Conservation (phyloP, 1,139 yeast genomes). For the Magnusiomyces clavatus region DNA sequence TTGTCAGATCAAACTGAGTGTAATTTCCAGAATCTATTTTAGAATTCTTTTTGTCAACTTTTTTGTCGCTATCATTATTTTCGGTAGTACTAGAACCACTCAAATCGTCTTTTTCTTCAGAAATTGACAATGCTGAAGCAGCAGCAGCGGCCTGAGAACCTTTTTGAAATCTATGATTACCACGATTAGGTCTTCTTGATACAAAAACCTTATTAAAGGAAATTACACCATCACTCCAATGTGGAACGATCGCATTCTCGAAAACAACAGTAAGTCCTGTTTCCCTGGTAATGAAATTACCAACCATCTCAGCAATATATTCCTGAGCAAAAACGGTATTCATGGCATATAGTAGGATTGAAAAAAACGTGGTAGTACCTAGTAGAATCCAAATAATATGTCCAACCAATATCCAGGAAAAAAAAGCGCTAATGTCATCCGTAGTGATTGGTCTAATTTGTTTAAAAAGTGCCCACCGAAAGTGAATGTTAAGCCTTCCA, state of each 20-base stretch:
- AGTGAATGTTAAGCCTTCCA: slow-evolving; percentile 46
- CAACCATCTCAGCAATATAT: slow-evolving; percentile 70
- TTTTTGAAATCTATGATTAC: slow-evolving; percentile 40
- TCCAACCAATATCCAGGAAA: slow-evolving; percentile 87
- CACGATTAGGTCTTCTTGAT: slow-evolving; percentile 61
- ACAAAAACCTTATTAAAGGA: slow-evolving; percentile 80
- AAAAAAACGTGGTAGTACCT: slow-evolving; percentile 86
- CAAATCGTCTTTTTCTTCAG: not conserved
- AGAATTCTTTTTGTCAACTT: slow-evolving; percentile 36
- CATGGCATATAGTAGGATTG: slow-evolving; percentile 65
- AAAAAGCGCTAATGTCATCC: slow-evolving; percentile 82
- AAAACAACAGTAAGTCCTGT: slow-evolving; percentile 83
- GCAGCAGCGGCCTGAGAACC: slow-evolving; percentile 70
- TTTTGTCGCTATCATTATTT: slow-evolving; percentile 22
- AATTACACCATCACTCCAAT: slow-evolving; percentile 85
- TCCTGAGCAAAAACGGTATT: slow-evolving; percentile 91
- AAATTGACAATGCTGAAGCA: slow-evolving; percentile 28
- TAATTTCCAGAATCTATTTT: slow-evolving; percentile 64
- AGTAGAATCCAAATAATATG: slow-evolving; percentile 68
- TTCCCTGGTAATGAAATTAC: slow-evolving; percentile 75
- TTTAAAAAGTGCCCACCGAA: slow-evolving; percentile 62
- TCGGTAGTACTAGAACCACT: slow-evolving; percentile 18
- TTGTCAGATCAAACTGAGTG: slow-evolving; percentile 87
- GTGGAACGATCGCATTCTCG: slow-evolving; percentile 91
- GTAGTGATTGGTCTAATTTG: slow-evolving; percentile 70